These are phyloP conservation scores for Rhodotorula sp. DNA, from an alignment of 1,284 basidiomycete species.

Conservation along the genomic window DNA sequence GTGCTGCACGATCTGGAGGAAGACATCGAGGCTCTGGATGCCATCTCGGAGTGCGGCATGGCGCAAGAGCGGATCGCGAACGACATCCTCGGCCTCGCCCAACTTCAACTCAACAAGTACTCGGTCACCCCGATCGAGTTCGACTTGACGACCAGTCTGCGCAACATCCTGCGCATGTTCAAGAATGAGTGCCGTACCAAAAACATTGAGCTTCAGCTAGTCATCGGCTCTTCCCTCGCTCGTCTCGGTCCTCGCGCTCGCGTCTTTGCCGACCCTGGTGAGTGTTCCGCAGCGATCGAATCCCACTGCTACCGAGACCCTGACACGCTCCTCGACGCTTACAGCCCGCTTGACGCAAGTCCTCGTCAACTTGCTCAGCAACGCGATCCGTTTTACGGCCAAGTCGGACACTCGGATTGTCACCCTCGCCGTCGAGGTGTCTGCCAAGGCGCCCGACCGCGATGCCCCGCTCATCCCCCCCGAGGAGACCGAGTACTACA, in stretches of 20 bases:
- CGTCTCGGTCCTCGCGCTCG: constrained; percentile 29
- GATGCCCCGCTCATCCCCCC: constrained; percentile 28
- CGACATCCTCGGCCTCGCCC: constrained; percentile 37
- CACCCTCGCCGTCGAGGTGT: constrained; percentile 32
- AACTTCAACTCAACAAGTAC: constrained; percentile 35
- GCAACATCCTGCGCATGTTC: constrained; percentile 17
- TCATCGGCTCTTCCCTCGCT: constrained; percentile 32
- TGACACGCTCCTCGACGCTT: background rate
- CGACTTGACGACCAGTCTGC: constrained; percentile 27
- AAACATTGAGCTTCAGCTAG: constrained; percentile 28
- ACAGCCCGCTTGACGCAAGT: constrained; percentile 27
- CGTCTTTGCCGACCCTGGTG: constrained; percentile 31
- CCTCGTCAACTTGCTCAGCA: constrained; percentile 31
- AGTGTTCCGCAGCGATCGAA: too few species aligned
- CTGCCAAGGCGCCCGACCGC: constrained; percentile 18
- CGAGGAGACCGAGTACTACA: constrained; percentile 23
- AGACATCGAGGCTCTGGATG: constrained; percentile 36
- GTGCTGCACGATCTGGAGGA: constrained; percentile 22
- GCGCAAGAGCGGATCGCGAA: constrained; percentile 38
- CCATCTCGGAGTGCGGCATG: constrained; percentile 30
- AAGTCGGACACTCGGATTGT: constrained; percentile 23
- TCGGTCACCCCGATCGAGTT: constrained; percentile 32
- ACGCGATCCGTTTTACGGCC: constrained; percentile 37
- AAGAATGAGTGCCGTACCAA: constrained; percentile 33
- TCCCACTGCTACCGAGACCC: too few species aligned